phyloP scores from a whole-genome alignment of 148 eudicot genomes.

The Polygonum maritimum region DNA sequence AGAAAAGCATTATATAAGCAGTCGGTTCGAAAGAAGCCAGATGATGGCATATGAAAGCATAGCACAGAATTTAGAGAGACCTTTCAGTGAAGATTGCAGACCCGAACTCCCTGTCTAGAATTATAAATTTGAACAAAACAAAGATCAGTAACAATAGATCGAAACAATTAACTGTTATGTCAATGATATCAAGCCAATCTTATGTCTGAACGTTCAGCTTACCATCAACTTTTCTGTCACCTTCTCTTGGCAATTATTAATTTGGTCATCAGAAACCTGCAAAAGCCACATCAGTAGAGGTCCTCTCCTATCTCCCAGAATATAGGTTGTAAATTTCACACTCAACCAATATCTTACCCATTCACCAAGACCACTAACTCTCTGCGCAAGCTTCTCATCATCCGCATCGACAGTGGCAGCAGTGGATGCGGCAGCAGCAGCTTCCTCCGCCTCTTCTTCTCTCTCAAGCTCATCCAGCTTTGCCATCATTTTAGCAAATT shows the following conservation, averaged over 20 bases:
- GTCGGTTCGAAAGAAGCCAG: not conserved
- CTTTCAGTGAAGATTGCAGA: conserved; percentile 13
- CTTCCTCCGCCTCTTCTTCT: conserved; percentile 51
- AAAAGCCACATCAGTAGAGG: not conserved
- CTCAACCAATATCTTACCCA: not conserved
- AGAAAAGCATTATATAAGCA: not conserved
- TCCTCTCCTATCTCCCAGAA: not conserved
- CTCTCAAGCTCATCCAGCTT: conserved; percentile 67
- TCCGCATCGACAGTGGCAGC: conserved; percentile 8
- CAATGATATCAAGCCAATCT: not conserved
- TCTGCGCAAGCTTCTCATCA: conserved; percentile 11
- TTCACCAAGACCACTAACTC: not conserved
- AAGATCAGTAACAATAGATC: not conserved
- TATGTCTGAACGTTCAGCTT: not conserved
- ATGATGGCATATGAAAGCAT: not conserved
- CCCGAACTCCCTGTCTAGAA: conserved; percentile 30
- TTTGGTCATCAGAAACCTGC: not conserved
- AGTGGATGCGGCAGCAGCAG: not conserved
- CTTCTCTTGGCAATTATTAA: not conserved
- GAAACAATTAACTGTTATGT: not conserved
- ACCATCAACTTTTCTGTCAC: not conserved
- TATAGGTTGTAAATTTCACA: not conserved
- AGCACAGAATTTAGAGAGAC: not conserved
- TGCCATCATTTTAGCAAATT: conserved; percentile 37
- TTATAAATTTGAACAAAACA: not conserved